Evolutionary conservation across 2,329 filamentous ascomycete species (phyloP), one percentile per base, ranked within the genome.

Genomic region (Colletotrichum shisoi): DNA sequence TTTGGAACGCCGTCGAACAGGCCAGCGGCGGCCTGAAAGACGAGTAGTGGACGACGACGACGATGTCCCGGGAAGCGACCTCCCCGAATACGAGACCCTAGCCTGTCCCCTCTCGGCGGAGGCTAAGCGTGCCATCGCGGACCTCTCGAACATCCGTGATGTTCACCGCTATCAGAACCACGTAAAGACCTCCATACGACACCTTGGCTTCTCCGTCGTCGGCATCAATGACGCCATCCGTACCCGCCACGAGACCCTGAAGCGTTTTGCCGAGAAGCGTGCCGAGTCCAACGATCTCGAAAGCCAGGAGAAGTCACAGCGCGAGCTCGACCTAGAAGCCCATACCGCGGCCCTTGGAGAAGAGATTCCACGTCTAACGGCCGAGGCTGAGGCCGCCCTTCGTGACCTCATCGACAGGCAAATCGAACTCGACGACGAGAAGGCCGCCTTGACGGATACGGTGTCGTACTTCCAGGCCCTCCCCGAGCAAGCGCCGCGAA

Each of bases 21-120:
- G 51, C 40, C 65, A 68, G 37, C 65, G 65, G 42, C 65, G 65
- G 27, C 60, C 64, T 9, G 65, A 68, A 44, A 57, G 62, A 21
- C 42, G 62, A 24, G 56, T 60, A 45, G 56, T 27, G 17, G 62
- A 49, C 61, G 54, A 64, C n/a, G 64, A 63, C 21, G 59, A 63
- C 21, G 63, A 63, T 15, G 56, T n/a, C n/a, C 52, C 39, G 4
- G 53, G 24, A 19, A 49, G 39, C 24, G 72, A 77, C 15, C 74
- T 86, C n/a, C 84, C 84, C 2, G 76, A 77, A 1, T 86, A 87
- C 75, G 78, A 87, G 63, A 77, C 81, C 3, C 84, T 81, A 8
- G 73, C 76, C 11, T 82, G 78, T 63, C 79, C 82, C 6, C 80
- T 87, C 68, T 77, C 79, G 63, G 74, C 78, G 13, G 63, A 66